phyloP scores from a whole-genome alignment of 2,329 filamentous ascomycete genomes.

The Fusarium ramigenum region DNA sequence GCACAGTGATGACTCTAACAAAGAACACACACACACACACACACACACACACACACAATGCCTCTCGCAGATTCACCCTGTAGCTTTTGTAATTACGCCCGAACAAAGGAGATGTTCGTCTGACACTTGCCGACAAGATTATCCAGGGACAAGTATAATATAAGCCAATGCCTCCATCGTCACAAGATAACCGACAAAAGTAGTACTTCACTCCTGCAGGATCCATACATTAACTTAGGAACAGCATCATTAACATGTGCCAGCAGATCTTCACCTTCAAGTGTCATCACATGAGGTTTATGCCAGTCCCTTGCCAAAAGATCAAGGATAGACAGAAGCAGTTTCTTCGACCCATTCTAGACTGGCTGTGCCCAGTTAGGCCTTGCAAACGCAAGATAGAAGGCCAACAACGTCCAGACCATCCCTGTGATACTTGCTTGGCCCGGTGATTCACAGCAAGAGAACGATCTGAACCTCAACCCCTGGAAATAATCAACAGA shows the following conservation, averaged over 20 bases:
- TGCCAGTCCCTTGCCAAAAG: conserved; percentile 7
- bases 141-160: background rate
- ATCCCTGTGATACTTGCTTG: conserved; percentile 12
- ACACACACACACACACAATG: background rate
- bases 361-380: background rate
- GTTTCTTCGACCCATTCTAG: conserved; percentile 1
- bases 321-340: background rate
- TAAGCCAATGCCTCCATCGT: background rate
- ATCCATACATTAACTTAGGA: background rate
- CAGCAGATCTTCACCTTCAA: conserved; percentile 29
- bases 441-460: background rate
- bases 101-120: conserved; percentile 8
- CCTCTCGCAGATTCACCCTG: background rate
- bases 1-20: background rate
- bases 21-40: background rate
- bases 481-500: background rate
- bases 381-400: background rate
- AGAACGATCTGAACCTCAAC: background rate
- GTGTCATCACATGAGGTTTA: conserved; percentile 35
- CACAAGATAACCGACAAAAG: background rate
- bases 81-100: background rate
- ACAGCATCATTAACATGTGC: conserved; percentile 28
- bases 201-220: background rate
- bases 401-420: background rate
- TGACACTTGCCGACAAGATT: background rate